Evolutionary conservation across 2,329 filamentous ascomycete species (phyloP).

Genomic region (Elsinoe batatas): DNA sequence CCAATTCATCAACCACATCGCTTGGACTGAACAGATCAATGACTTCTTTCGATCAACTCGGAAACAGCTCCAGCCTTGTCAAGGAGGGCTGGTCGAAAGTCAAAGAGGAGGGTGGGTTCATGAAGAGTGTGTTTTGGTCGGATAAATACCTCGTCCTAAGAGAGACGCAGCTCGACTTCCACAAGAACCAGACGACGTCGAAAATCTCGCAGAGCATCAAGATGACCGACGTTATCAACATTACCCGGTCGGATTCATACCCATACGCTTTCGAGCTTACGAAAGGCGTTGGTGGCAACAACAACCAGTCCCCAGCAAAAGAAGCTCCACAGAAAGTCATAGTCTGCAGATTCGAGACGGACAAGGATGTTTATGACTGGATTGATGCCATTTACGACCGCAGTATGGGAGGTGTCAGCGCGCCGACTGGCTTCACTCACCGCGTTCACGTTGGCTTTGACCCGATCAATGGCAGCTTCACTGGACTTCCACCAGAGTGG

Average conservation of each 20-base stretch:
- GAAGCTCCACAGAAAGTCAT: slow-evolving; percentile 75
- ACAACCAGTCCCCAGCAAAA: slow-evolving; percentile 61
- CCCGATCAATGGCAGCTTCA: slow-evolving; percentile 87
- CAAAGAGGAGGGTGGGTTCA: slow-evolving; percentile 81
- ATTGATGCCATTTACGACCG: slow-evolving; percentile 96
- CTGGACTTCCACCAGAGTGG: slow-evolving; percentile 91
- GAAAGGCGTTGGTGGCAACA: slow-evolving; percentile 54
- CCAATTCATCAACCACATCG: slow-evolving; percentile 28
- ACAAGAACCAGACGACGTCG: slow-evolving; percentile 73
- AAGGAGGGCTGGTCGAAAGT: slow-evolving; percentile 68
- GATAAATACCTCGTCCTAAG: slow-evolving; percentile 85
- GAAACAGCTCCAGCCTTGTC: slow-evolving; percentile 31
- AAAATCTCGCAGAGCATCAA: slow-evolving; percentile 80
- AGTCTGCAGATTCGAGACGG: slow-evolving; percentile 86
- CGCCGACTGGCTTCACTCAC: slow-evolving; percentile 96
- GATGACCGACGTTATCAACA: slow-evolving; percentile 78
- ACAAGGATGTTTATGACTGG: slow-evolving; percentile 97
- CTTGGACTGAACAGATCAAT: slow-evolving; percentile 29
- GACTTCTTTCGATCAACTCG: slow-evolving; percentile 30
- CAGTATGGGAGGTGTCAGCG: slow-evolving; percentile 97
- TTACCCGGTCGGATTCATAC: slow-evolving; percentile 82
- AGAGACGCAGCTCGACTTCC: slow-evolving; percentile 87
- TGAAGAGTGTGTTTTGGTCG: slow-evolving; percentile 75
- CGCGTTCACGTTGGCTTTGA: slow-evolving; percentile 97
- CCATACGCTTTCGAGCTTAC: slow-evolving; percentile 93